Conservation (phyloP, 371 early-diverging fungal species). For the Mycotypha africana region DNA sequence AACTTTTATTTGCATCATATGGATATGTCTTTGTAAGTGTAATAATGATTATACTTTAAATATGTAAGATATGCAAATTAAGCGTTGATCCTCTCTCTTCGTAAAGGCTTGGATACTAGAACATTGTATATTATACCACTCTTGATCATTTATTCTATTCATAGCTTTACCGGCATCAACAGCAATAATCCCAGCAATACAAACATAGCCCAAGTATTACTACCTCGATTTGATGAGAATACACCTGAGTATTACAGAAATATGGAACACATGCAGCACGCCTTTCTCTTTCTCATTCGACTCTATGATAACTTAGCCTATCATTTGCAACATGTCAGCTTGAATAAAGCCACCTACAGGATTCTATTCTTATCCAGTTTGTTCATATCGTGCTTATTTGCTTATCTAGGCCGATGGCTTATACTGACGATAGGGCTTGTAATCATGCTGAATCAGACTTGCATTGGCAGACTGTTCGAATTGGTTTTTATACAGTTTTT, state of each 20-base stretch:
- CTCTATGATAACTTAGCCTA: constrained; percentile 37
- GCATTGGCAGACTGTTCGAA: too few species aligned
- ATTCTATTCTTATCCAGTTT: constrained; percentile 4
- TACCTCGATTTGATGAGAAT: constrained; percentile 34
- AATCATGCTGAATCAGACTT: constrained; percentile 32
- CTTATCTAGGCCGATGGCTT: constrained; percentile 2
- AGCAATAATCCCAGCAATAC: constrained; percentile 1
- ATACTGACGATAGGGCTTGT: constrained; percentile 22
- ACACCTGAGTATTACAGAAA: constrained; percentile 31
- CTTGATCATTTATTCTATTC: constrained; percentile 14
- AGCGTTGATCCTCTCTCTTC: background rate
- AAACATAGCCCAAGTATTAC: constrained; percentile 20
- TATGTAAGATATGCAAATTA: background rate
- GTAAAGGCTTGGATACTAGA: constrained; percentile 25
- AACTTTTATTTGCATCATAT: constrained; percentile 8
- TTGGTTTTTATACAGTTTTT: too few species aligned
- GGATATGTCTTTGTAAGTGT: constrained; percentile 13
- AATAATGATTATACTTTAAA: too few species aligned
- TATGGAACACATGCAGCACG: constrained; percentile 28
- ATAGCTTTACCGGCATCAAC: constrained; percentile 14
- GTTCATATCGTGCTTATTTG: constrained; percentile 1
- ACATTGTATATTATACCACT: constrained; percentile 21
- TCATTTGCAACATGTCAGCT: constrained; percentile 21
- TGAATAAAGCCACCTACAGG: constrained; percentile 16
- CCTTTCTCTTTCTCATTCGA: constrained; percentile 26